Evolutionary conservation across 1,284 basidiomycete genomes (phyloP).

Genomic region (Microbotryum silenes-acaulis): DNA sequence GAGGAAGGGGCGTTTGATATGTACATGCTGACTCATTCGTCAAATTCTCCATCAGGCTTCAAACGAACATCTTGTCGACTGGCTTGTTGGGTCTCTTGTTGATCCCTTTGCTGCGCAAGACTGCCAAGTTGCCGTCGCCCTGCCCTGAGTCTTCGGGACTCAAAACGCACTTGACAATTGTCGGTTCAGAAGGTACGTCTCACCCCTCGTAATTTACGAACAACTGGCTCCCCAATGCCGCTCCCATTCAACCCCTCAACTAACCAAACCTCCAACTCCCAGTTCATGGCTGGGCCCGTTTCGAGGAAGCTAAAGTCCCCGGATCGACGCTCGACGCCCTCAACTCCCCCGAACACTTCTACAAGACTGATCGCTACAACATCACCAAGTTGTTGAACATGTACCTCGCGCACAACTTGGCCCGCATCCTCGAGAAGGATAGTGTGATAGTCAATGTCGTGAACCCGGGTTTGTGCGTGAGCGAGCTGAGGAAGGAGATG

Average conservation of each 20-base stretch:
- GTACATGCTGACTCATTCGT: too few relatives aligned
- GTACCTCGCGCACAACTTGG: constrained; percentile 23
- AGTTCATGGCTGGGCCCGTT: constrained; percentile 24
- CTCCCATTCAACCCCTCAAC: not conserved
- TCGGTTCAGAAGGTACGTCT: constrained; percentile 17
- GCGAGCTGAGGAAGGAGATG: constrained; percentile 17
- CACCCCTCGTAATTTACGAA: too few relatives aligned
- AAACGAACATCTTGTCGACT: constrained; percentile 30
- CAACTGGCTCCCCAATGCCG: too few relatives aligned
- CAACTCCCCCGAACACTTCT: not conserved
- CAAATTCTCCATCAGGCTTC: constrained; percentile 8
- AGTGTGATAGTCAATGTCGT: constrained; percentile 27
- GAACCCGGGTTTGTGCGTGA: constrained; percentile 32
- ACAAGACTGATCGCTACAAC: constrained; percentile 23
- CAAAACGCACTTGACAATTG: constrained; percentile 27
- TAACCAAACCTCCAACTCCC: not conserved
- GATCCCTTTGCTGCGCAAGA: constrained; percentile 17
- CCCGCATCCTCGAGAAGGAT: constrained; percentile 3
- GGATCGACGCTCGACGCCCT: not conserved
- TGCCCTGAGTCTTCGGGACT: not conserved
- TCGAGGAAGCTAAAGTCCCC: not conserved
- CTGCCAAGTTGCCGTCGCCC: constrained; percentile 9
- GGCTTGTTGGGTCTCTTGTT: constrained; percentile 22
- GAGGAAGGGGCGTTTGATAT: too few relatives aligned
- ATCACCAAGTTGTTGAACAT: constrained; percentile 26